Base-by-base conservation (phyloP, 257 asterid genomes). In the Fraxinus pennsylvanica region DNA sequence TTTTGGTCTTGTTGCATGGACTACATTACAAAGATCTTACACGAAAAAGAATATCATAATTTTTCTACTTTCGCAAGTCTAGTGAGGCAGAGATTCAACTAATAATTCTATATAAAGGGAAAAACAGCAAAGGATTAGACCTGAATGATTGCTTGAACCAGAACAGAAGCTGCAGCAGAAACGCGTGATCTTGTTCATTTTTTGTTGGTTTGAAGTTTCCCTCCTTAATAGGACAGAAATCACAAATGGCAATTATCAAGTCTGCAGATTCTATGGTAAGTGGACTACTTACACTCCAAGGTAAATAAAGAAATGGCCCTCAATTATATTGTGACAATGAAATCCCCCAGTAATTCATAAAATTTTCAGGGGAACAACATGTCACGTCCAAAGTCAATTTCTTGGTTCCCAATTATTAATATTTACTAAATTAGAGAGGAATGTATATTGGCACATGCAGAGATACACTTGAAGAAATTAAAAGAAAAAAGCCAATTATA, bases 121-220 rank as follows among this genome's bases (percentile, higher is more conserved):
- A 70, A 76, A 73, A 59, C 45, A 72, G 39, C 69, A 17, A 38
- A 69, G 79, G 74, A 29, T 76, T 67, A 74, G 72, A 92, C 99
- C 97, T 87, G 92, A 95, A 95, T 86, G 99, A 89, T 81, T 92
- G 98, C 86, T 95, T 95, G 85, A 95, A 95, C 99, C 99, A 95
- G 91, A 90, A 90, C 80, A 95, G 94, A 85, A 95, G 87, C 91
- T 95, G 99, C 88, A 92, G 81, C 78, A 92, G 91, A 90, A 95
- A 93, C 10, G 96, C 93, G 78, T 93, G 92, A 78, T 91, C 92
- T 73, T 84, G 87, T 85, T 95, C 97, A 81, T 79, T 86, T 87
- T 95, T 90, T 76, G 92, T 72, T 82, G 98, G 97, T 71, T 86
- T 81, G 82, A 85, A 84, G 80, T 80, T 91, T 79, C 99, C 99